Evolutionary conservation across 495 filamentous ascomycete genomes (phyloP).

Genomic region (Lentithecium fluviatile): DNA sequence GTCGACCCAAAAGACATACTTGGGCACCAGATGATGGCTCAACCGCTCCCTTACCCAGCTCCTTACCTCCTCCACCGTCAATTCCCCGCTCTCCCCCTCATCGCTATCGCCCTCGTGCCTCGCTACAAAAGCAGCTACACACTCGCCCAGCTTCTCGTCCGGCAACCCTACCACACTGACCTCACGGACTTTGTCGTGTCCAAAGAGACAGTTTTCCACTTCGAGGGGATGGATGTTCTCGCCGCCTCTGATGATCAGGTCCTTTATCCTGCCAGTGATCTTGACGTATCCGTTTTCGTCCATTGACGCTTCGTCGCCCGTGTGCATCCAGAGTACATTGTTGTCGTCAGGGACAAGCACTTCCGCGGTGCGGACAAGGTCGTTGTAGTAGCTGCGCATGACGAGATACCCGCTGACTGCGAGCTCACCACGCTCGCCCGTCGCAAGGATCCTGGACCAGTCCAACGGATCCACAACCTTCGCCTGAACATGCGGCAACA

Average conservation of each 20-base stretch:
- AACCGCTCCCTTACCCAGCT: constrained; percentile 71
- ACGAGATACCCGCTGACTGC: constrained; percentile 82
- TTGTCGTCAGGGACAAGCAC: constrained; percentile 63
- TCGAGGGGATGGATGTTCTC: constrained; percentile 97
- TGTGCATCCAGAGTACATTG: constrained; percentile 73
- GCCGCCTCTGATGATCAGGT: constrained; percentile 88
- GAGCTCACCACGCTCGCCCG: constrained; percentile 73
- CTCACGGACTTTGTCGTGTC: constrained; percentile 65
- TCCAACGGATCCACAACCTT: constrained; percentile 74
- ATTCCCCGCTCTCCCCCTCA: constrained; percentile 28
- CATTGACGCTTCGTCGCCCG: constrained; percentile 91
- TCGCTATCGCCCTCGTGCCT: constrained; percentile 43
- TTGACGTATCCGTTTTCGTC: constrained; percentile 67
- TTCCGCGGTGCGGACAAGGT: constrained; percentile 65
- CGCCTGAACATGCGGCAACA: constrained; percentile 80
- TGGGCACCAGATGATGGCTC: constrained; percentile 79
- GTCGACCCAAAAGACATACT: constrained; percentile 81
- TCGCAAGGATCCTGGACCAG: constrained; percentile 55
- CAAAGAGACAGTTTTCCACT: constrained; percentile 86
- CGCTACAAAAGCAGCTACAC: constrained; percentile 80
- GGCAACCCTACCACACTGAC: constrained; percentile 80
- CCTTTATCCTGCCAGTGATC: constrained; percentile 75
- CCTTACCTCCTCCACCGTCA: constrained; percentile 57
- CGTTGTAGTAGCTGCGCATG: constrained; percentile 88
- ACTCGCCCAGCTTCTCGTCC: constrained; percentile 82